Percentiles rank a stretch among this genome's conserved stretches.
These are phyloP conservation scores for Trypanosomatidae sp. DNA, from an alignment of 208 protist genomes.

Conservation along the genomic window DNA sequence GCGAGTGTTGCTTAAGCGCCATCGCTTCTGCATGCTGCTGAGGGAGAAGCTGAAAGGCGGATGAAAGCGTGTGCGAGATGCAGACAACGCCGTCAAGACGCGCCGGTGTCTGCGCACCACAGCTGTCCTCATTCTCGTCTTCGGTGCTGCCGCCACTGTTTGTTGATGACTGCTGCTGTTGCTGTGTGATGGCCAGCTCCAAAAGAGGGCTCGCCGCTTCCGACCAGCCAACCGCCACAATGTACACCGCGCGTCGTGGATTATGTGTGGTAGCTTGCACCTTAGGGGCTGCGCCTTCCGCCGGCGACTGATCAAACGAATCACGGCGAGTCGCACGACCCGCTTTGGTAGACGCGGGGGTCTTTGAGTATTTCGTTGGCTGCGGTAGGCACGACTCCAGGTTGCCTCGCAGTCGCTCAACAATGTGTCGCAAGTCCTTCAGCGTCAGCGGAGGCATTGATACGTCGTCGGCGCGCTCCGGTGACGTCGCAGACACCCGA, in stretches of 20 bases:
- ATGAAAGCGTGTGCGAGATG: constrained; percentile 41
- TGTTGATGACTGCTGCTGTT: constrained; percentile 9
- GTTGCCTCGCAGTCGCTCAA: constrained; percentile 5
- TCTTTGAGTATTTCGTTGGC: not conserved
- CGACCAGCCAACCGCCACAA: constrained; percentile 47
- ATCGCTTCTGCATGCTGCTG: constrained; percentile 5
- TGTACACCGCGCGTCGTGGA: constrained; percentile 8
- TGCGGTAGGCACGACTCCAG: not conserved
- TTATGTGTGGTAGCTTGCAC: not conserved
- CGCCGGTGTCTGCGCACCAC: constrained; percentile 5
- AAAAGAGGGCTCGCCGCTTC: constrained; percentile 39
- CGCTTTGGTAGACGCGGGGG: not conserved
- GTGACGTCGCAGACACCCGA: not conserved
- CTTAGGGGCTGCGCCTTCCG: not conserved
- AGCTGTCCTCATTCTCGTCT: not conserved
- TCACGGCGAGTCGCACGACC: not conserved
- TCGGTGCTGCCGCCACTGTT: not conserved
- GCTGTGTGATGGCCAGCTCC: constrained; percentile 37
- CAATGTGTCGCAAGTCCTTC: constrained; percentile 13
- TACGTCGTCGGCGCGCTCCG: constrained; percentile 7
- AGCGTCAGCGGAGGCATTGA: constrained; percentile 20
- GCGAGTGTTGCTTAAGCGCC: not conserved
- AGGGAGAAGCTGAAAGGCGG: constrained; percentile 32
- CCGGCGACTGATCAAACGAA: not conserved
- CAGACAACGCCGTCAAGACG: constrained; percentile 42